A percentile compares a stretch with the other conserved stretches of the same genome.
phyloP scores from a whole-genome alignment of 2,329 filamentous ascomycete species.

The Talaromyces atroroseus region DNA sequence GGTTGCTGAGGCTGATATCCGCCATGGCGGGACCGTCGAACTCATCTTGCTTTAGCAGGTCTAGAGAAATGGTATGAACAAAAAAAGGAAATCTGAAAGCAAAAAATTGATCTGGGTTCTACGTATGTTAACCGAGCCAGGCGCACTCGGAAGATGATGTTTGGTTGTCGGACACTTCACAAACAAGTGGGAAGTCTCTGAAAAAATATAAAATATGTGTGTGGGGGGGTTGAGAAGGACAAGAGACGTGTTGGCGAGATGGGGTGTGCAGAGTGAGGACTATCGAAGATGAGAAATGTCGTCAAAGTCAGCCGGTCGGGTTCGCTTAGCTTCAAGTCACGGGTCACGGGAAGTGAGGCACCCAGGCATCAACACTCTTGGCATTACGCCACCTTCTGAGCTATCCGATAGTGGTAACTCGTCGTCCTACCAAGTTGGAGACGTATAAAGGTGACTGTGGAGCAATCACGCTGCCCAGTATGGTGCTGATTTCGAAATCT shows the following conservation, averaged over 20 bases:
- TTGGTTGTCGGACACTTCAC: neutral
- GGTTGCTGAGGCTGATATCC: constrained; percentile 27
- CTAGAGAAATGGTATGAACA: constrained; percentile 12
- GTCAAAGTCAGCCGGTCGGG: neutral
- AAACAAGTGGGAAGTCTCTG: neutral
- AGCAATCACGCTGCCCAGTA: constrained; percentile 10
- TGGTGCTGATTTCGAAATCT: constrained; percentile 12
- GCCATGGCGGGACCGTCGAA: constrained; percentile 37
- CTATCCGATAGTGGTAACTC: neutral
- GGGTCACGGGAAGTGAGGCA: constrained; percentile 6
- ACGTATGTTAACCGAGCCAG: neutral
- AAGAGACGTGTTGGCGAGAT: neutral
- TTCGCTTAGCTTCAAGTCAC: constrained; percentile 16
- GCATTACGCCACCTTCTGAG: constrained; percentile 6
- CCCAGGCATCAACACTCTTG: constrained; percentile 7
- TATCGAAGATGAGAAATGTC: neutral
- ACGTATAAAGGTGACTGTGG: neutral
- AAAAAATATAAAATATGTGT: neutral
- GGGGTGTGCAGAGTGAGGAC: neutral
- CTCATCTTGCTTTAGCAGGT: constrained; percentile 27
- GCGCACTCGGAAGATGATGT: neutral
- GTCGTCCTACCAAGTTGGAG: neutral
- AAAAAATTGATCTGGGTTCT: constrained; percentile 9
- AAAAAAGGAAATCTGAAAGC: constrained; percentile 11
- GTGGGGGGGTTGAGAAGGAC: neutral